Evolutionary conservation across 805 yeast genomes (phyloP), one percentile per base, ranked within the genome.

Genomic region (Candida gorgasii): DNA sequence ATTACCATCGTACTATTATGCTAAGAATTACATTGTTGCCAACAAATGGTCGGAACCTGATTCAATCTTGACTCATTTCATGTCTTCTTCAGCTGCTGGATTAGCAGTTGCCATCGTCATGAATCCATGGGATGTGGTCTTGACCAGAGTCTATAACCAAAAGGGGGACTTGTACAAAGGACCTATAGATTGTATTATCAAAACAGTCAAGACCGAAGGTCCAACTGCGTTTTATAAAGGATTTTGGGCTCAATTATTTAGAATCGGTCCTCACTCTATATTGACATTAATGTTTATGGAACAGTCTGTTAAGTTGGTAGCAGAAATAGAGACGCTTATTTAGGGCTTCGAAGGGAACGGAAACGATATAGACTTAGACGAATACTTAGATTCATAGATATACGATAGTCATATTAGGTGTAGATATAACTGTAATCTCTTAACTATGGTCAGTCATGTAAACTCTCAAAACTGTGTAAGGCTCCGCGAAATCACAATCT

Each of bases 121-220:
- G 97, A 93, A 90, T 62, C 98, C 99, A 12, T 89, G 96, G 80
- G 99, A 93, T 64, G 98, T 93, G 34, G 77, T 93, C 40, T 72
- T 93, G 66, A 93, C 99, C 1, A 80, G 99, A 69, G 84, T 93
- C 62, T 93, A 92, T 67, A 93, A 93, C 65, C 98, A 93, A 63
- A 86, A 84, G 64, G 96, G 96, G 37, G 76, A 86, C 56, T 76
- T 86, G 40, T 93, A 93, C 67, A 75, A 70, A 39, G 96, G 95
- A 8, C 95, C 96, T 1, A 51, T 89, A 17, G 99, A 93, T 65
- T 93, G 99, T 72, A 71, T 90, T 42, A 55, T 79, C 42, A 92
- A 93, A 65, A 90, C 97, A 0, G 77, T 90, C 20, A 74, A 67
- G 45, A 70, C 79, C 16, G 99, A 93, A 67, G 99, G 99, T n/a